These are phyloP conservation scores for Lolium perenne DNA, from an alignment of 176 grass and related monocot genomes.

Conservation along the genomic window DNA sequence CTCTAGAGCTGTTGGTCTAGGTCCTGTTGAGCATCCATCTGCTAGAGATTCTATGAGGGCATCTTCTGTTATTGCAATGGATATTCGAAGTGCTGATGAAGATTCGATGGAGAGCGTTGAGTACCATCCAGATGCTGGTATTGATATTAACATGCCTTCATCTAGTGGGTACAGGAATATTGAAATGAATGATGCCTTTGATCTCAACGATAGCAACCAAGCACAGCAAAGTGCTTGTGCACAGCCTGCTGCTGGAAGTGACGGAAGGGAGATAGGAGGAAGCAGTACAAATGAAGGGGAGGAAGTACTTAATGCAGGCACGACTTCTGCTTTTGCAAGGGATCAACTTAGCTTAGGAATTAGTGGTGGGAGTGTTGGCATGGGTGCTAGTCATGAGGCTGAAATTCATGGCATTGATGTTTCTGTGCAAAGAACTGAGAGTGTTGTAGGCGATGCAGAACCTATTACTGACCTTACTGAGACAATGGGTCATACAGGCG, in stretches of 20 bases:
- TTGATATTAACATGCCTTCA: constrained; percentile 82
- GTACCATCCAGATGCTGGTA: constrained; percentile 79
- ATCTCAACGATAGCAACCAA: constrained; percentile 95
- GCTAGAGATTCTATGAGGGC: constrained; percentile 78
- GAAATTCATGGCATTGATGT: constrained; percentile 94
- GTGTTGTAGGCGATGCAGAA: constrained; percentile 87
- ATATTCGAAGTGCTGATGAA: constrained; percentile 63
- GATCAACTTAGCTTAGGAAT: constrained; percentile 89
- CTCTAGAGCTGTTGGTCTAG: constrained; percentile 55
- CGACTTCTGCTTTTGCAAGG: constrained; percentile 65
- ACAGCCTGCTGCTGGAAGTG: constrained; percentile 84
- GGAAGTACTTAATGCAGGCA: constrained; percentile 93
- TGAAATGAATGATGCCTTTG: constrained; percentile 83
- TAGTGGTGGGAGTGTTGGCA: constrained; percentile 95
- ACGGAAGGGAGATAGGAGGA: constrained; percentile 84
- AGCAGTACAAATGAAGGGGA: constrained; percentile 98
- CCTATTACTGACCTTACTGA: constrained; percentile 86
- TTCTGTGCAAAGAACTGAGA: constrained; percentile 85
- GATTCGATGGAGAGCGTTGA: constrained; percentile 99
- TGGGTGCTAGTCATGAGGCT: constrained; percentile 97
- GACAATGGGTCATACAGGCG: constrained; percentile 94
- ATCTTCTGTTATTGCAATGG: constrained; percentile 97
- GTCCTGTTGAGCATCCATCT: constrained; percentile 49
- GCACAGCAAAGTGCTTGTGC: constrained; percentile 84
- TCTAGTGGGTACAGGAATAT: constrained; percentile 70